These are phyloP conservation scores for Sporisorium graminicola DNA, from an alignment of 1,284 basidiomycete species.

Conservation along the genomic window DNA sequence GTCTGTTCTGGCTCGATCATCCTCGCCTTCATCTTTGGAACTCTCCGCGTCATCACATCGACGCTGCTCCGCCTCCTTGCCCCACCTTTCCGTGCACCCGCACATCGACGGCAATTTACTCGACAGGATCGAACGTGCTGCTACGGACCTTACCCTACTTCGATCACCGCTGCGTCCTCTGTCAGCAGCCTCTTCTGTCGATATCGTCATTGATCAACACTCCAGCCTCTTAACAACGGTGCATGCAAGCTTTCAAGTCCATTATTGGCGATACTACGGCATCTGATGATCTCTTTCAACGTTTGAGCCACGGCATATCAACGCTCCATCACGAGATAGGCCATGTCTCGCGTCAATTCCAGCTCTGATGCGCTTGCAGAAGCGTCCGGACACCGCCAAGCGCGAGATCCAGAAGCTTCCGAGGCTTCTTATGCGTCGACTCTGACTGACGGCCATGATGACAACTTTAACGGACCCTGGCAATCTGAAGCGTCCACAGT, in stretches of 20 bases:
- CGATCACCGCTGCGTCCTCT: neutral
- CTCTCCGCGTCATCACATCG: neutral
- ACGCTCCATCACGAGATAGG: neutral
- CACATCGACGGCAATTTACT: neutral
- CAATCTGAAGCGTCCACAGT: constrained; percentile 9
- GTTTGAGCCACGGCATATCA: neutral
- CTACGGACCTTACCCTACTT: neutral
- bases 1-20: neutral
- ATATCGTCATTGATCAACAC: neutral
- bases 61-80: neutral
- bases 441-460: constrained; percentile 13
- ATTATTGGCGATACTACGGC: neutral
- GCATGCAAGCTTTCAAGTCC: neutral
- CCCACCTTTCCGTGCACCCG: neutral
- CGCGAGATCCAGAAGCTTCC: constrained; percentile 13
- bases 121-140: neutral
- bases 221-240: neutral
- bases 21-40: neutral
- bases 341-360: constrained; percentile 24
- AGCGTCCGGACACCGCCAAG: neutral
- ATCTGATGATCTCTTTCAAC: constrained; percentile 10
- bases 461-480: constrained; percentile 7
- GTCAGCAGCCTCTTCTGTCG: neutral
- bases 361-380: constrained; percentile 4
- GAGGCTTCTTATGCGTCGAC: constrained; percentile 26